Conservation (phyloP, 495 filamentous ascomycete species). For the Penicillium egyptiacum region DNA sequence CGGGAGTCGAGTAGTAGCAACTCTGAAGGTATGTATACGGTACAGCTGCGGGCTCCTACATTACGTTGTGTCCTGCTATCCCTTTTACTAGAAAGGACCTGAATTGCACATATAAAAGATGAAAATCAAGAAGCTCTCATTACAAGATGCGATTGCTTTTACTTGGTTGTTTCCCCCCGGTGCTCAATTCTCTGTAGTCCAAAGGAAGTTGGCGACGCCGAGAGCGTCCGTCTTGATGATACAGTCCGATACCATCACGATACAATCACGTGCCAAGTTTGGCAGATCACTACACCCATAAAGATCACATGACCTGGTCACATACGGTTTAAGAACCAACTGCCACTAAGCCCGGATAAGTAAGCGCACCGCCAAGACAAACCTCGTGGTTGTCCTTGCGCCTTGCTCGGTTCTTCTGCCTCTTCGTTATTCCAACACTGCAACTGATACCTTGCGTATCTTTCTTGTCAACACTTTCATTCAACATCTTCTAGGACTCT, state of each 20-base stretch:
- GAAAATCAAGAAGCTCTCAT: neutral
- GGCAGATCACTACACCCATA: constrained; percentile 7
- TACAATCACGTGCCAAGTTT: constrained; percentile 16
- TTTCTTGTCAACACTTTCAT: constrained; percentile 19
- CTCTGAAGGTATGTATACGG: constrained; percentile 29
- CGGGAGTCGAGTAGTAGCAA: constrained; percentile 22
- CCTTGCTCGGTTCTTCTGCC: constrained; percentile 19
- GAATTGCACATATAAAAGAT: neutral
- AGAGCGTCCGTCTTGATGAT: constrained; percentile 21
- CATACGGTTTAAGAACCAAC: constrained; percentile 7
- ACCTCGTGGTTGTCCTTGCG: constrained; percentile 25
- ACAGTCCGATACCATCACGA: constrained; percentile 14
- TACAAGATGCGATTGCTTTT: neutral
- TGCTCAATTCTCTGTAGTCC: neutral
- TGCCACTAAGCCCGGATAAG: constrained; percentile 36
- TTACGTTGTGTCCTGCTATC: neutral
- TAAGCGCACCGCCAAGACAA: constrained; percentile 27
- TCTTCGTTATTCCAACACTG: constrained; percentile 16
- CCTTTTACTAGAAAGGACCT: neutral
- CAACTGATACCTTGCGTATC: constrained; percentile 33
- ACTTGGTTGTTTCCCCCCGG: neutral
- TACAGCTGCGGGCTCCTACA: constrained; percentile 18
- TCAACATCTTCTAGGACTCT: constrained; percentile 10
- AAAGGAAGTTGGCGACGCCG: constrained; percentile 21
- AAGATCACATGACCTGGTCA: constrained; percentile 16